Conservation (phyloP, 2,329 filamentous ascomycete genomes). For the Lecanicillium sp. region DNA sequence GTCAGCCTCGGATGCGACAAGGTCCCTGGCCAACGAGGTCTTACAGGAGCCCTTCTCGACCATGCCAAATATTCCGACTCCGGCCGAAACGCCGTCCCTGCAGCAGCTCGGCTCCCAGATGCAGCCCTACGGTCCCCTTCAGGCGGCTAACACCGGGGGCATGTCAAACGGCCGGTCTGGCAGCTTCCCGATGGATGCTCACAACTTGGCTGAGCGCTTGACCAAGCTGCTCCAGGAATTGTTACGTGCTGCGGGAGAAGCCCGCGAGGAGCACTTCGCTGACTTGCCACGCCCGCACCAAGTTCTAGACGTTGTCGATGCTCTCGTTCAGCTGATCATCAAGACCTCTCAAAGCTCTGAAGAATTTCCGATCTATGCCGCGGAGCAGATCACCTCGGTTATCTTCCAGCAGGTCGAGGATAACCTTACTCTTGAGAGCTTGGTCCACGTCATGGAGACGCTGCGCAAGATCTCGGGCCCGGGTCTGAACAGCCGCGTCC, state of each 20-base stretch:
- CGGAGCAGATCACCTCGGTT: slow-evolving; percentile 52
- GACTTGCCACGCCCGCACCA: slow-evolving; percentile 53
- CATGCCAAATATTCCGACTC: slow-evolving; percentile 52
- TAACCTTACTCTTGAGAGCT: slow-evolving; percentile 52
- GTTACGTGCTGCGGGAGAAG: slow-evolving; percentile 45
- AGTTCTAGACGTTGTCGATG: slow-evolving; percentile 58
- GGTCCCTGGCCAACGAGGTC: slow-evolving; percentile 57
- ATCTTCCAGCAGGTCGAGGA: slow-evolving; percentile 51
- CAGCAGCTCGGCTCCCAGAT: slow-evolving; percentile 48
- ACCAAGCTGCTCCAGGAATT: slow-evolving; percentile 54
- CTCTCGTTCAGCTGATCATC: slow-evolving; percentile 56
- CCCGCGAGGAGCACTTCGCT: slow-evolving; percentile 53
- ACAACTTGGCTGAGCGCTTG: slow-evolving; percentile 48
- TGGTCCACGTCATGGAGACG: slow-evolving; percentile 57
- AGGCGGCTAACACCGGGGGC: slow-evolving; percentile 29
- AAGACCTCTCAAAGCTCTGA: slow-evolving; percentile 57
- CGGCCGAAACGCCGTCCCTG: slow-evolving; percentile 53
- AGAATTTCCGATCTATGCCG: slow-evolving; percentile 52
- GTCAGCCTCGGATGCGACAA: slow-evolving; percentile 54
- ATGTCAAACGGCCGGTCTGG: slow-evolving; percentile 47
- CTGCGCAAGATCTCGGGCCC: slow-evolving; percentile 54
- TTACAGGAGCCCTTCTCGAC: slow-evolving; percentile 56
- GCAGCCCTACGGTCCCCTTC: slow-evolving; percentile 50
- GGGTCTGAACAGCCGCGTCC: slow-evolving; percentile 48
- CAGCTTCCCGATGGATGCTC: slow-evolving; percentile 44